Conservation (phyloP, 345 rosid genomes). For the Passiflora organensis region DNA sequence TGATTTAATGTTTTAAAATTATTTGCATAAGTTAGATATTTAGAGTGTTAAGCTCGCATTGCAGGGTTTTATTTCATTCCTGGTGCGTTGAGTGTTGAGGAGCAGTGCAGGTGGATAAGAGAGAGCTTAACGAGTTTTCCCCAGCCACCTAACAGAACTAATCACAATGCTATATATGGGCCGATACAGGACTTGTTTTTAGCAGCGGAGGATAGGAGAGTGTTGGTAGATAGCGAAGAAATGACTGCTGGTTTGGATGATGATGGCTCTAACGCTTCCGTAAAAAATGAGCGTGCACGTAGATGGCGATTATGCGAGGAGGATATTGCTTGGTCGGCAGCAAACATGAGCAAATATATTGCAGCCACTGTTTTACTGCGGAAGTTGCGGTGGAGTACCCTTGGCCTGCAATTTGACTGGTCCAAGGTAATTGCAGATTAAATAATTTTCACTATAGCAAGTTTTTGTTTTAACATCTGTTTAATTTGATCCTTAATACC, state of each 20-base stretch:
- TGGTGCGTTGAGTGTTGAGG: conserved; percentile 61
- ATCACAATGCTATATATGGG: conserved; percentile 81
- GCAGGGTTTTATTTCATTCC: conserved; percentile 82
- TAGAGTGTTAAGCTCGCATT: neutral
- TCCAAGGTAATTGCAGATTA: conserved; percentile 50
- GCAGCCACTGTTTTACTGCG: conserved; percentile 49
- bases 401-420: conserved; percentile 93
- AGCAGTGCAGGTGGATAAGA: conserved; percentile 80
- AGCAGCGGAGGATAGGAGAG: conserved; percentile 51
- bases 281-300: conserved; percentile 20
- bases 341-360: conserved; percentile 37
- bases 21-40: neutral
- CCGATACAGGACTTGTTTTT: conserved; percentile 55
- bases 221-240: conserved; percentile 41
- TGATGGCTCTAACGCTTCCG: conserved; percentile 18
- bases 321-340: conserved; percentile 19
- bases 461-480: neutral
- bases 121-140: conserved; percentile 70
- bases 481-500: neutral
- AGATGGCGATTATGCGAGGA: conserved; percentile 60
- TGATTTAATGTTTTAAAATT: neutral
- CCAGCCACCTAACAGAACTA: conserved; percentile 87
- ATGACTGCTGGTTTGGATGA: conserved; percentile 18
- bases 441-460: neutral
- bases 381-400: conserved; percentile 92